Percentiles rank a stretch among this genome's conserved stretches.
These are phyloP conservation scores for Phytophthora foliorum DNA, from an alignment of 352 stramenopile species.

Conservation along the genomic window DNA sequence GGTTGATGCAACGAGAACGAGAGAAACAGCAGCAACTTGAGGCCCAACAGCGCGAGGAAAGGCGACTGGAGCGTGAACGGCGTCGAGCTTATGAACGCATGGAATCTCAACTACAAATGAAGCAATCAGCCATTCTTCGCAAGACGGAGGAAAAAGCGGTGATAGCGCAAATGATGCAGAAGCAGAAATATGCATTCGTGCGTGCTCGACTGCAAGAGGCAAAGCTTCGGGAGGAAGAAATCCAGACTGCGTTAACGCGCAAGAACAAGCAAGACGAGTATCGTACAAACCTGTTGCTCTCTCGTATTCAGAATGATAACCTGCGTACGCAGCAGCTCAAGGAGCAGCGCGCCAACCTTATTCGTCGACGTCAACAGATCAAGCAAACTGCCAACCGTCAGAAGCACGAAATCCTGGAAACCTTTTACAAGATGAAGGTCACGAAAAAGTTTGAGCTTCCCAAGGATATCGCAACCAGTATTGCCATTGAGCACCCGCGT, in stretches of 20 bases:
- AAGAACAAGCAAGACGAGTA: conserved; percentile 80
- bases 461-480: conserved; percentile 53
- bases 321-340: conserved; percentile 63
- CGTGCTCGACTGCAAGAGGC: conserved; percentile 70
- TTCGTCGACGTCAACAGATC: conserved; percentile 73
- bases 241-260: conserved; percentile 61
- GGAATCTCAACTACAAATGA: conserved; percentile 59
- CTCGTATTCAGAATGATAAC: conserved; percentile 76
- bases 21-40: conserved; percentile 67
- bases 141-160: conserved; percentile 69
- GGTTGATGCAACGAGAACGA: conserved; percentile 51
- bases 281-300: conserved; percentile 58
- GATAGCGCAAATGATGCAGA: conserved; percentile 59
- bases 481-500: conserved; percentile 38
- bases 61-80: conserved; percentile 60
- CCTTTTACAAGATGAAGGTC: conserved; percentile 87
- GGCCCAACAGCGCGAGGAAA: conserved; percentile 59
- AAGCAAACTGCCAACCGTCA: conserved; percentile 66
- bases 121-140: conserved; percentile 46
- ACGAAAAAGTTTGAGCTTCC: conserved; percentile 80
- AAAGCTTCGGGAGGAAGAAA: conserved; percentile 84
- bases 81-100: conserved; percentile 68
- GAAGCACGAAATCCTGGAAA: conserved; percentile 81
- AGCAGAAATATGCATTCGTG: conserved; percentile 61
- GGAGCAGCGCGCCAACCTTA: conserved; percentile 58